Conservation (phyloP, 2,329 filamentous ascomycete genomes). For the Dichotomopilus funicola region DNA sequence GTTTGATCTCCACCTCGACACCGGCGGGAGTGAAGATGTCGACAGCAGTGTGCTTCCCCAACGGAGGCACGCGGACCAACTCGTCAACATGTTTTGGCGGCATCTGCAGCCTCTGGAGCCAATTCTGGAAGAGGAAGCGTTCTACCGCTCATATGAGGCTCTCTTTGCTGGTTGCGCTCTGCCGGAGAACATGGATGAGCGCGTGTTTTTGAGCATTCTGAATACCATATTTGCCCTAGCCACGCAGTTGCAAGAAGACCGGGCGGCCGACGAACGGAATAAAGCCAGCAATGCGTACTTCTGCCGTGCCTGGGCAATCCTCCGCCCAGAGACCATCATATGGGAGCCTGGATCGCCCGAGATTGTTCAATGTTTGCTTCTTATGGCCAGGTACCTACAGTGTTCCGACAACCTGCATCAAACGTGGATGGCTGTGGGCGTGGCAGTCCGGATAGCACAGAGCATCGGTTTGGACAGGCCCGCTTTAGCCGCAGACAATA, state of each 20-base stretch:
- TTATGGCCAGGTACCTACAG: background rate
- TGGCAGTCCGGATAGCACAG: background rate
- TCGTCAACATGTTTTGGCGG: background rate
- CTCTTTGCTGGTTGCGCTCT: background rate
- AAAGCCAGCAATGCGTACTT: background rate
- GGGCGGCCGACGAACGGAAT: background rate
- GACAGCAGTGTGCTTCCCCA: background rate
- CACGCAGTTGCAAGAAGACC: background rate
- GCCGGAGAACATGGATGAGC: background rate
- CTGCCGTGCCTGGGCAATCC: background rate
- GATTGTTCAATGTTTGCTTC: background rate
- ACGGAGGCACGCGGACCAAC: background rate
- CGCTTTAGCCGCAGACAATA: background rate
- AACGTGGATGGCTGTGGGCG: conserved; percentile 1
- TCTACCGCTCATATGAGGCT: background rate
- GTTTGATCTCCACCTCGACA: background rate
- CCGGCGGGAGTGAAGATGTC: background rate
- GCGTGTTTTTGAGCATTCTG: background rate
- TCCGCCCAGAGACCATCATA: background rate
- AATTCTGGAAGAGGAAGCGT: background rate
- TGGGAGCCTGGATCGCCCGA: background rate
- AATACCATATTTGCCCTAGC: background rate
- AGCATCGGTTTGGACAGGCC: conserved; percentile 1
- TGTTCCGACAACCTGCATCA: background rate
- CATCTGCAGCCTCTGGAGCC: background rate